Conservation (phyloP, 2,329 filamentous ascomycete species). For the Tolypocladium pustulatum region DNA sequence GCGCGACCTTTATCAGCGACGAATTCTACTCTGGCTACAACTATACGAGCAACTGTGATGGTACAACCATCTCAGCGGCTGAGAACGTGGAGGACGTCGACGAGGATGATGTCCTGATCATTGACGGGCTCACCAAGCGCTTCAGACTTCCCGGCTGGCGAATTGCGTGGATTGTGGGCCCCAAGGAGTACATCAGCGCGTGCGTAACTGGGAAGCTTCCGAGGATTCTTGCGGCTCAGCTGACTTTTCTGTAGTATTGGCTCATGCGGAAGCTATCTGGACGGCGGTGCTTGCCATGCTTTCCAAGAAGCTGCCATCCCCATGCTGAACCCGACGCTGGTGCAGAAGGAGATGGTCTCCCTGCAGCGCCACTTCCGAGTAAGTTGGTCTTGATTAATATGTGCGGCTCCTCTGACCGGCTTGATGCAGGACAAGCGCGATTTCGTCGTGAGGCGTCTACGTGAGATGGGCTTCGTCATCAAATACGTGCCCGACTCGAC, state of each 20-base stretch:
- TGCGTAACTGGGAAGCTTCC: slow-evolving; percentile 20
- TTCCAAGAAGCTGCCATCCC: slow-evolving; percentile 90
- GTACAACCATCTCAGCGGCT: slow-evolving; percentile 77
- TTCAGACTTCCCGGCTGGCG: slow-evolving; percentile 95
- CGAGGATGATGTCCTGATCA: slow-evolving; percentile 83
- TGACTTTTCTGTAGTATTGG: slow-evolving; percentile 46
- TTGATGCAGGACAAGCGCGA: slow-evolving; percentile 65
- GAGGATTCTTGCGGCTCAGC: background rate
- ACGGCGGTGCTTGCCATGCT: slow-evolving; percentile 87
- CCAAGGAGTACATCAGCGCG: slow-evolving; percentile 93
- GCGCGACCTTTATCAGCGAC: slow-evolving; percentile 86
- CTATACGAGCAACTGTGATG: slow-evolving; percentile 87
- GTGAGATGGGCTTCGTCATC: slow-evolving; percentile 79
- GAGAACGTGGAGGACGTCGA: slow-evolving; percentile 86
- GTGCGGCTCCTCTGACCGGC: background rate
- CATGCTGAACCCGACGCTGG: slow-evolving; percentile 81
- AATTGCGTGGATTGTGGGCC: slow-evolving; percentile 91
- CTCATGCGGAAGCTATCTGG: slow-evolving; percentile 85
- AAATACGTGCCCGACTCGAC: slow-evolving; percentile 80
- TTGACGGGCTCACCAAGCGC: slow-evolving; percentile 92
- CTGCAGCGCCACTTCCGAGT: slow-evolving; percentile 78
- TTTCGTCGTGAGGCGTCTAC: slow-evolving; percentile 71
- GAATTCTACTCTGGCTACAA: slow-evolving; percentile 97
- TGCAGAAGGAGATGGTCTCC: slow-evolving; percentile 77
- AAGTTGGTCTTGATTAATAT: slow-evolving; percentile 11